phyloP scores from a whole-genome alignment of 2,329 filamentous ascomycete genomes.

The Talaromyces sp. region DNA sequence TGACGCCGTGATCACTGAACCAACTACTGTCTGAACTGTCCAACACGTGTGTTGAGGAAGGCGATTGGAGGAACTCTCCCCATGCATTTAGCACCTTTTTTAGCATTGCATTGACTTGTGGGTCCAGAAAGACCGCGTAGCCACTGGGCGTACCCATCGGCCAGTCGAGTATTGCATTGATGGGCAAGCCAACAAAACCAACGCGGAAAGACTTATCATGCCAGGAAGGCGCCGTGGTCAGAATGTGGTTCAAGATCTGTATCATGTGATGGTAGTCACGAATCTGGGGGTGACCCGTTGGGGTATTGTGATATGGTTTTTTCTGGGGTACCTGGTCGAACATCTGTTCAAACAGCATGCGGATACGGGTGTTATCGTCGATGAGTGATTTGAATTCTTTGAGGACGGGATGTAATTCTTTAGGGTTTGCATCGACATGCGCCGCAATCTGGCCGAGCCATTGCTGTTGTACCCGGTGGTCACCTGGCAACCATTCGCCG shows the following conservation, averaged over 20 bases:
- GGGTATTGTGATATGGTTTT: conserved; percentile 54
- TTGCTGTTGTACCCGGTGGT: no score
- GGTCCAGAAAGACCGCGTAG: conserved; percentile 53
- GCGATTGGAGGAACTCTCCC: conserved; percentile 52
- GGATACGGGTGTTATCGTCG: conserved; percentile 60
- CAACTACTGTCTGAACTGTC: conserved; percentile 48
- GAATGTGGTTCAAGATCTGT: conserved; percentile 58
- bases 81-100: conserved; percentile 54
- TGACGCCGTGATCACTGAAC: conserved; percentile 52
- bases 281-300: conserved; percentile 61
- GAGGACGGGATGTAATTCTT: conserved; percentile 28
- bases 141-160: conserved; percentile 57
- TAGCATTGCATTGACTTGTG: conserved; percentile 51
- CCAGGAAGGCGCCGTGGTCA: conserved; percentile 32
- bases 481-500: no score
- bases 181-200: conserved; percentile 49
- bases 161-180: conserved; percentile 58
- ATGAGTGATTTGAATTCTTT: conserved; percentile 65
- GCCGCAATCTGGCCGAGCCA: no score
- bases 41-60: conserved; percentile 53
- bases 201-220: conserved; percentile 32
- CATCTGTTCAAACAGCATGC: conserved; percentile 66
- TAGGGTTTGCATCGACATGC: no score
- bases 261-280: conserved; percentile 66
- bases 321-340: conserved; percentile 64